Base-by-base conservation (phyloP, 164 flowering plant genomes). In the Pachysandra terminalis region DNA sequence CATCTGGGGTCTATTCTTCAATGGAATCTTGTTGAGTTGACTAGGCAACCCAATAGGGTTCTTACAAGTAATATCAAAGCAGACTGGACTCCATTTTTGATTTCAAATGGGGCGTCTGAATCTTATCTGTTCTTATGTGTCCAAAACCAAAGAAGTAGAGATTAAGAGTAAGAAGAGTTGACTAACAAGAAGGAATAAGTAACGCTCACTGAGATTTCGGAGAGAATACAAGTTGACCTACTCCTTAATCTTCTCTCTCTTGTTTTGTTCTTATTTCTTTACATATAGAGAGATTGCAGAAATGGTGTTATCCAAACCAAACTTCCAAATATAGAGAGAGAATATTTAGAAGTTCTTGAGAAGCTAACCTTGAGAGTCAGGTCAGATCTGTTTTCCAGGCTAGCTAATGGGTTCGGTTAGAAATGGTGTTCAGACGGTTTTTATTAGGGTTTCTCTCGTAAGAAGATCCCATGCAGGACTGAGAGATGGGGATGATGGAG, bases 131-230 rank as follows among this genome's bases (percentile, higher is more conserved):
- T 68, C 26, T 21, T 37, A 79, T 72, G 78, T 75, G 69, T 72
- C 66, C 61, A 74, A 49, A 24, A 24, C 64, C 37, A 60, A 26
- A 70, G 56, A 16, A 65, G 26, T 49, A 40, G 37, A 48, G 63
- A 19, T 26, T 35, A 17, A 17, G 23, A 59, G 35, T 41, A 53
- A 58, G 19, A 28, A 28, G 62, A 52, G 74, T 74, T 63, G 79
- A 71, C 75, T 7, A 32, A 32, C 37, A 32, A 32, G 7, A 3
- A 32, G 7, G 7, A 7, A 32, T 3, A 3, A 23, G 61, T 64
- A 77, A 67, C 73, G 65, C 68, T 60, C 63, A 69, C 78, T 49
- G 68, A 71, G 65, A 80, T 80, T 74, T 71, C 74, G 72, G 77
- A 71, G 66, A 32, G n/a, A n/a, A 71, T 81, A 69, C 68, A 63